Percentiles rank a stretch among this genome's conserved stretches.
Evolutionary conservation across 495 filamentous ascomycete genomes (phyloP).

Genomic region (Podospora comata): DNA sequence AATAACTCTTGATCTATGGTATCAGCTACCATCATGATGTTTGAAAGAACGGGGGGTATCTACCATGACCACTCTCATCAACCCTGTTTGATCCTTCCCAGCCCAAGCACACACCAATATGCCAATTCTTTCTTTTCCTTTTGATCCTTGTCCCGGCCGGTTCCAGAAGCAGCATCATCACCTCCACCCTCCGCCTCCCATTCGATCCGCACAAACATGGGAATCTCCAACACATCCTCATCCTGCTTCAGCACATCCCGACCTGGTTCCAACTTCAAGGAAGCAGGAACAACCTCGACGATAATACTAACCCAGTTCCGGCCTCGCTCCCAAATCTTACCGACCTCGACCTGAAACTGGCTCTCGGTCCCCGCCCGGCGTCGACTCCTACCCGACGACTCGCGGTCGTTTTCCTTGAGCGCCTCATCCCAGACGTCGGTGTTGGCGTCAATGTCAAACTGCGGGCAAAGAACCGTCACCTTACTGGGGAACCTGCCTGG

Average conservation of each 20-base stretch:
- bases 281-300: slow-evolving; percentile 80
- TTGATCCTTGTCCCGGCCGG: slow-evolving; percentile 40
- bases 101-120: slow-evolving; percentile 91
- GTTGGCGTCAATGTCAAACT: slow-evolving; percentile 93
- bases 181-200: slow-evolving; percentile 79
- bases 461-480: slow-evolving; percentile 89
- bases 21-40: not conserved
- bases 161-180: slow-evolving; percentile 57
- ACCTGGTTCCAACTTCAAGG: slow-evolving; percentile 30
- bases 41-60: not conserved
- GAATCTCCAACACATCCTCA: slow-evolving; percentile 91
- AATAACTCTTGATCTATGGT: not conserved
- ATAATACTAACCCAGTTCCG: slow-evolving; percentile 94
- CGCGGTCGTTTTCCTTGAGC: slow-evolving; percentile 47
- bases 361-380: slow-evolving; percentile 39
- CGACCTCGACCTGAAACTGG: slow-evolving; percentile 71
- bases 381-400: slow-evolving; percentile 34
- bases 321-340: slow-evolving; percentile 91
- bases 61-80: slow-evolving; percentile 4
- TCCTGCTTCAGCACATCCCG: slow-evolving; percentile 54
- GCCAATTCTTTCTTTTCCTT: slow-evolving; percentile 70
- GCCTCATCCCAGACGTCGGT: slow-evolving; percentile 96
- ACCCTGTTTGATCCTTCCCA: slow-evolving; percentile 65
- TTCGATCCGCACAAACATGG: slow-evolving; percentile 86
- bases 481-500: slow-evolving; percentile 72